phyloP scores from a whole-genome alignment of 805 yeast genomes.

The Kuraishia borneana region DNA sequence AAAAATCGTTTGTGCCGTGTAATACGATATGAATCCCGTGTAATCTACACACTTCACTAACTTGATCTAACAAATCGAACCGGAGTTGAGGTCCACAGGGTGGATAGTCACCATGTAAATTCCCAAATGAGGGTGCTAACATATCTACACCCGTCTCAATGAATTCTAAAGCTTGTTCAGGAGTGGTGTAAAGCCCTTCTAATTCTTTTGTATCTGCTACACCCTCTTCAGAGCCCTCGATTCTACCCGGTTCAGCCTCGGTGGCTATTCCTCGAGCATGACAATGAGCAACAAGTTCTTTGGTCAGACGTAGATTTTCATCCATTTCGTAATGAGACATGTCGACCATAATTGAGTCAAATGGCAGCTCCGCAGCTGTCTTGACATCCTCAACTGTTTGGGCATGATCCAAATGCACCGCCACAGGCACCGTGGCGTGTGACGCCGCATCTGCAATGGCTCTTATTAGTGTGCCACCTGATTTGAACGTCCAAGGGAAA shows the following conservation, averaged over 20 bases:
- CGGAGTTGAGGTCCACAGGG: slow-evolving; percentile 17
- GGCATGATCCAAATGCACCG: slow-evolving; percentile 25
- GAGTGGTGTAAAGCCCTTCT: slow-evolving; percentile 22
- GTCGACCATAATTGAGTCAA: slow-evolving; percentile 28
- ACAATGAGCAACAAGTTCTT: slow-evolving; percentile 18
- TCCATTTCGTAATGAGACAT: slow-evolving; percentile 24
- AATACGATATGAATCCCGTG: slow-evolving; percentile 16
- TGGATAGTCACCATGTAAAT: slow-evolving; percentile 25
- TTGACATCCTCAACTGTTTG: slow-evolving; percentile 18
- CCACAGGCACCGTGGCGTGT: slow-evolving; percentile 21
- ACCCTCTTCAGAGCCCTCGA: slow-evolving; percentile 27
- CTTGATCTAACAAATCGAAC: neutral
- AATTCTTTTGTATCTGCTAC: slow-evolving; percentile 12
- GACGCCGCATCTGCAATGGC: slow-evolving; percentile 15
- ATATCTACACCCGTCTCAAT: slow-evolving; percentile 23
- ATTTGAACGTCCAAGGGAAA: slow-evolving; percentile 26
- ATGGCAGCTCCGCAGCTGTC: slow-evolving; percentile 21
- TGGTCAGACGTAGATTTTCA: slow-evolving; percentile 18
- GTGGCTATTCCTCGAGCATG: slow-evolving; percentile 18
- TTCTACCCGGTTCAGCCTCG: slow-evolving; percentile 27
- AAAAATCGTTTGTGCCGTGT: slow-evolving; percentile 22
- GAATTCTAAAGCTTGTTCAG: slow-evolving; percentile 19
- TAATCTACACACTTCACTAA: neutral
- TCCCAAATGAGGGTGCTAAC: slow-evolving; percentile 26
- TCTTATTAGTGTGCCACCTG: slow-evolving; percentile 17